These are phyloP conservation scores for Neoboletus subvelutipes DNA, from an alignment of 768 basidiomycete species.

Conservation along the genomic window DNA sequence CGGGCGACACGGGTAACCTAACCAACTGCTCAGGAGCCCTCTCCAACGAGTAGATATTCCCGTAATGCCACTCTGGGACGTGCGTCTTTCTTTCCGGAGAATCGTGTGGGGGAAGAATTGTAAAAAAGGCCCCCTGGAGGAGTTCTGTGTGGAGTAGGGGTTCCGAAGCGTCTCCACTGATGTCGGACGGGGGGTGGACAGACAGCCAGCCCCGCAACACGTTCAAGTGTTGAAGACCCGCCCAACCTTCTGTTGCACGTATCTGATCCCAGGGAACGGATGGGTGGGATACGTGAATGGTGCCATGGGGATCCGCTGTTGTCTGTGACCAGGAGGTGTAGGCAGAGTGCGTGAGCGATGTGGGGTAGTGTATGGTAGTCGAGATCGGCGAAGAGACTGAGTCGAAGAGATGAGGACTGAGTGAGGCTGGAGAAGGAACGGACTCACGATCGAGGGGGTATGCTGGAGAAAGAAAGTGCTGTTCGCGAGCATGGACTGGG, in stretches of 20 bases:
- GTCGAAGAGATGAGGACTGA: conserved; percentile 1
- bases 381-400: conserved; percentile 13
- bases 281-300: conserved; percentile 63
- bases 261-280: conserved; percentile 63
- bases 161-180: conserved; percentile 1
- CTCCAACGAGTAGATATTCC: conserved; percentile 79
- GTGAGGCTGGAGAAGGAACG: background rate
- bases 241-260: conserved; percentile 82
- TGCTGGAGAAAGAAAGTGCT: conserved; percentile 76
- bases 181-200: conserved; percentile 45
- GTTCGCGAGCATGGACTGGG: conserved; percentile 81
- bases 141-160: conserved; percentile 61
- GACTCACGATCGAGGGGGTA: conserved; percentile 65
- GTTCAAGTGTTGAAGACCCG: conserved; percentile 77
- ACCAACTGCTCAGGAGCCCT: conserved; percentile 49
- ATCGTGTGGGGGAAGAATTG: conserved; percentile 51
- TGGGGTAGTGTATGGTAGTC: conserved; percentile 47
- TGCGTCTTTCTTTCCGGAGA: conserved; percentile 27
- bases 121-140: conserved; percentile 73
- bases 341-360: conserved; percentile 40
- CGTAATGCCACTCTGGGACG: conserved; percentile 67
- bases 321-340: conserved; percentile 60
- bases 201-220: conserved; percentile 66
- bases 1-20: conserved; percentile 46
- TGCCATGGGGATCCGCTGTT: conserved; percentile 41